Percentiles rank a stretch among this genome's conserved stretches.
Conservation (phyloP, 1,139 yeast species). For the Scheffersomyces insectosa region DNA sequence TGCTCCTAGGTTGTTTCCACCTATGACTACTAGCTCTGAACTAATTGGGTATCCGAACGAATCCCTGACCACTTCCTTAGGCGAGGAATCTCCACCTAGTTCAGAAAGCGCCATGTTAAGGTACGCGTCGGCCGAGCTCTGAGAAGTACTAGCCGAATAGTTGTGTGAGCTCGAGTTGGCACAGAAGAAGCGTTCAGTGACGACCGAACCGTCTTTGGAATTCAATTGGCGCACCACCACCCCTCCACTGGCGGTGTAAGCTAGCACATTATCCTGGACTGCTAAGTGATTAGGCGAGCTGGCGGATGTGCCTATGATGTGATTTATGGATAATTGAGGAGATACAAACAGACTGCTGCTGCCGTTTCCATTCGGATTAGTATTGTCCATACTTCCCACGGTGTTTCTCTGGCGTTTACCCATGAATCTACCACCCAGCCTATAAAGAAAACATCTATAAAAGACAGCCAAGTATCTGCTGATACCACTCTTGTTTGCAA, state of each 20-base stretch:
- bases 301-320: slow-evolving; percentile 35
- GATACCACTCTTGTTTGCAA: no score
- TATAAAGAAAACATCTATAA: no score
- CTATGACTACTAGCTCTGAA: slow-evolving; percentile 26
- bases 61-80: slow-evolving; percentile 21
- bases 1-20: slow-evolving; percentile 13
- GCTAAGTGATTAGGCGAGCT: slow-evolving; percentile 33
- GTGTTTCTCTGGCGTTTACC: no score
- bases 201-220: slow-evolving; percentile 11
- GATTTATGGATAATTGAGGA: slow-evolving; percentile 16
- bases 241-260: slow-evolving; percentile 70
- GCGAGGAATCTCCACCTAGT: no score
- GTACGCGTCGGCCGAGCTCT: slow-evolving; percentile 31
- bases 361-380: no score
- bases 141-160: slow-evolving; percentile 2
- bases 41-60: slow-evolving; percentile 32
- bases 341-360: no score
- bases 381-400: no score
- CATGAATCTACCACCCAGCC: no score
- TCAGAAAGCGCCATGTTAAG: slow-evolving; percentile 23
- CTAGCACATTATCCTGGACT: slow-evolving; percentile 43
- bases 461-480: no score
- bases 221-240: slow-evolving; percentile 51
- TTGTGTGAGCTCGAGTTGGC: slow-evolving; percentile 33
- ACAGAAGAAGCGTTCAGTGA: slow-evolving; percentile 50